Evolutionary conservation across 768 basidiomycete species (phyloP).

Genomic region (Serendipita sp.): DNA sequence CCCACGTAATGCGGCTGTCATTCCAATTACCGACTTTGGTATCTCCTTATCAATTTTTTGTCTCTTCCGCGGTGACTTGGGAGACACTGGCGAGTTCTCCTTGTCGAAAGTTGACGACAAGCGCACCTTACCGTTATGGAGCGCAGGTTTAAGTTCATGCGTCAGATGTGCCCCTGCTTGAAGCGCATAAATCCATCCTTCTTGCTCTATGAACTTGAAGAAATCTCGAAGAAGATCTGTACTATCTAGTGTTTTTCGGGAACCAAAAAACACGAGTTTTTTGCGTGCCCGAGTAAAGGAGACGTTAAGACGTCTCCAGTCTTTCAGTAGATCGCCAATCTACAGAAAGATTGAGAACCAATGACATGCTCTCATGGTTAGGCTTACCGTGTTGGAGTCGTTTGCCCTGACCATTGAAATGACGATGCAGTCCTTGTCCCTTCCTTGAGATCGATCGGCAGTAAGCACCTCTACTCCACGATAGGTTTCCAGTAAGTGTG

Average conservation of each 20-base stretch:
- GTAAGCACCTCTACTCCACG: conserved; percentile 69
- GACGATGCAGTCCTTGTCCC: conserved; percentile 90
- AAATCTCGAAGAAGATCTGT: conserved; percentile 54
- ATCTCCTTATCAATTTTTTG: conserved; percentile 2
- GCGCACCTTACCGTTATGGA: neutral
- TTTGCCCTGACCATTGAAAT: conserved; percentile 89
- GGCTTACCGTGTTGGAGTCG: conserved; percentile 48
- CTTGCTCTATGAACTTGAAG: conserved; percentile 54
- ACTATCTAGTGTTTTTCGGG: conserved; percentile 51
- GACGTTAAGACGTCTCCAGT: conserved; percentile 95
- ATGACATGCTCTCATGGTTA: neutral
- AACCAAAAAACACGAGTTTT: conserved; percentile 86
- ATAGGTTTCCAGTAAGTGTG: conserved; percentile 38
- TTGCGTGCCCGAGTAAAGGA: conserved; percentile 84
- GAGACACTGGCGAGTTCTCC: conserved; percentile 1
- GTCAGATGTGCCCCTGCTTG: conserved; percentile 34
- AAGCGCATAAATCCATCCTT: conserved; percentile 54
- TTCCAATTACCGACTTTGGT: neutral
- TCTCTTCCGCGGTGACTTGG: neutral
- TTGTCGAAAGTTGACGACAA: neutral
- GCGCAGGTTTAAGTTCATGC: conserved; percentile 21
- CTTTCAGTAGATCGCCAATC: conserved; percentile 85
- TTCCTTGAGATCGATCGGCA: conserved; percentile 82
- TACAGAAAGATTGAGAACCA: conserved; percentile 17
- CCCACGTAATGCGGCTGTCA: conserved; percentile 7